phyloP scores from a whole-genome alignment of 768 basidiomycete species.

The Cystofilobasidium capitatum region DNA sequence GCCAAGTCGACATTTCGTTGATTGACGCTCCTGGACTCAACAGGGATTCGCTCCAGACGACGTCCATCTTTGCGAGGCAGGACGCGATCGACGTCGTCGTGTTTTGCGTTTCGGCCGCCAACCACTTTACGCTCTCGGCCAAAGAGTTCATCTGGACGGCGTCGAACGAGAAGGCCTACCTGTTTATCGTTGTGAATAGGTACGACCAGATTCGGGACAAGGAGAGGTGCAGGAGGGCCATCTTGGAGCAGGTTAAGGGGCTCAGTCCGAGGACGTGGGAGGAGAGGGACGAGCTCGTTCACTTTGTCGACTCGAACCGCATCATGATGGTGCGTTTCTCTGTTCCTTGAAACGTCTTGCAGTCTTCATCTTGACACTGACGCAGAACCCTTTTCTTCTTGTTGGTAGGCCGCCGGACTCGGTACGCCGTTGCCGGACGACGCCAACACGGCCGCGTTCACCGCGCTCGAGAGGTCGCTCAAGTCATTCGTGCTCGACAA shows the following conservation, averaged over 20 bases:
- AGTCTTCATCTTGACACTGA: not conserved
- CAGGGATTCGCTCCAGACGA: constrained; percentile 87
- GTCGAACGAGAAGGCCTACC: constrained; percentile 90
- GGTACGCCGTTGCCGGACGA: constrained; percentile 29
- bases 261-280: constrained; percentile 87
- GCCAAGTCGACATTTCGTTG: constrained; percentile 91
- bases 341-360: not conserved
- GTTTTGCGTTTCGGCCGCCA: constrained; percentile 94
- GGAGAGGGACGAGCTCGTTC: constrained; percentile 84
- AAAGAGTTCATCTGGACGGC: constrained; percentile 89
- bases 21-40: constrained; percentile 98
- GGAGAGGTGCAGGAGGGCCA: constrained; percentile 73
- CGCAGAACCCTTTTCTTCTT: not conserved
- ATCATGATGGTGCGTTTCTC: constrained; percentile 22
- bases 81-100: constrained; percentile 98
- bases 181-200: constrained; percentile 98
- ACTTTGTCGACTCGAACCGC: constrained; percentile 86
- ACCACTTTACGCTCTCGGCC: constrained; percentile 93
- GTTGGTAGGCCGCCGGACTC: constrained; percentile 9
- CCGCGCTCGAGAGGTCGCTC: constrained; percentile 76
- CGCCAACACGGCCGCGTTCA: constrained; percentile 50
- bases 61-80: constrained; percentile 86
- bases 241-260: constrained; percentile 87
- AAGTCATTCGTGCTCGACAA: constrained; percentile 93
- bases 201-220: constrained; percentile 93